These are phyloP conservation scores for Jackrogersella minutella DNA, from an alignment of 495 filamentous ascomycete genomes.

Conservation along the genomic window DNA sequence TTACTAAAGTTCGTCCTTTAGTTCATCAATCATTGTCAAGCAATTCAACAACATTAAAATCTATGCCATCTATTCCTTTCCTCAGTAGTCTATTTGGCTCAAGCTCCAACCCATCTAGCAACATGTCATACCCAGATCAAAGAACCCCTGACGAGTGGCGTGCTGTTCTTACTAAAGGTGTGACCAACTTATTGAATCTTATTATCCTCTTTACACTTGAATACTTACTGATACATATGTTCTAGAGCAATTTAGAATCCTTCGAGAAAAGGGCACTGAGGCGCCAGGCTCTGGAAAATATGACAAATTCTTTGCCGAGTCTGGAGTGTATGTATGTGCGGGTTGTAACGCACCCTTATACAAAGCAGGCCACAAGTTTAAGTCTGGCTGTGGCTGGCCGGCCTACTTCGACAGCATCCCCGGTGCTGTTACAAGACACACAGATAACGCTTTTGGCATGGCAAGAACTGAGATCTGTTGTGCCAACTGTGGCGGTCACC, in stretches of 20 bases:
- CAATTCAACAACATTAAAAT: slow-evolving; percentile 48
- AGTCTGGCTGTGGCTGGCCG: slow-evolving; percentile 95
- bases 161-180: slow-evolving; percentile 80
- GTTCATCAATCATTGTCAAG: slow-evolving; percentile 10
- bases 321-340: slow-evolving; percentile 84
- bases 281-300: slow-evolving; percentile 79
- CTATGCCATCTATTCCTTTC: slow-evolving; percentile 79
- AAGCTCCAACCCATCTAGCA: slow-evolving; percentile 53
- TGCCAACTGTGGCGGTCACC: slow-evolving; percentile 90
- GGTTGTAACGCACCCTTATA: slow-evolving; percentile 90
- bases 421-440: slow-evolving; percentile 82
- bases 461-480: slow-evolving; percentile 91
- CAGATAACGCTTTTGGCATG: slow-evolving; percentile 83
- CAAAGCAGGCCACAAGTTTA: slow-evolving; percentile 90
- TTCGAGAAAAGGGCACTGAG: slow-evolving; percentile 92
- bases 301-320: slow-evolving; percentile 79
- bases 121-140: slow-evolving; percentile 81
- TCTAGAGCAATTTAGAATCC: slow-evolving; percentile 90
- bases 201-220: slow-evolving; percentile 10
- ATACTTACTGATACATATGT: slow-evolving; percentile 15
- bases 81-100: slow-evolving; percentile 78
- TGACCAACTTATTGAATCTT: slow-evolving; percentile 22
- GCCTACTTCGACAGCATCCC: slow-evolving; percentile 95
- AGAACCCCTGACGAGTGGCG: slow-evolving; percentile 87
- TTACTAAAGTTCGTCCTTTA: slow-evolving; percentile 44